A percentile compares a stretch with the other conserved stretches of the same genome.
Conservation (phyloP, 2,329 filamentous ascomycete species). For the Colletotrichum sojae region DNA sequence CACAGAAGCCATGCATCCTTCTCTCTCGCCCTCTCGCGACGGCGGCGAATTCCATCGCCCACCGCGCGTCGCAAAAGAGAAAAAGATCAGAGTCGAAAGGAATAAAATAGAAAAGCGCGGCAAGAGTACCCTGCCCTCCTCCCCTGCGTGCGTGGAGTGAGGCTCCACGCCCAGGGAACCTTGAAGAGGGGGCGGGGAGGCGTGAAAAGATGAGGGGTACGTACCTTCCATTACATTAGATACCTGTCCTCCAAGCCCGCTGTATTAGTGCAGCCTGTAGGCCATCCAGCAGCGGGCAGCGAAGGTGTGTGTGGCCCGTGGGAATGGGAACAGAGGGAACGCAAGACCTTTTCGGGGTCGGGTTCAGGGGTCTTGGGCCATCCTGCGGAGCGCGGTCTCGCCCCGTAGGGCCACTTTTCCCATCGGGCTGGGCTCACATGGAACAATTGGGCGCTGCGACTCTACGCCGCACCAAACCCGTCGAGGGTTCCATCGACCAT, state of each 20-base stretch:
- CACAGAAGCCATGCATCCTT: no score
- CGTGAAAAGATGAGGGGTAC: not conserved
- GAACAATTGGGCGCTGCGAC: slow-evolving; percentile 7
- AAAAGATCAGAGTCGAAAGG: not conserved
- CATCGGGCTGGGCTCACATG: slow-evolving; percentile 18
- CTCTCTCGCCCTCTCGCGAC: no score
- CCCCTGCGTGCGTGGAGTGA: slow-evolving; percentile 7
- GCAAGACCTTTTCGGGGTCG: not conserved
- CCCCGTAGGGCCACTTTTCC: slow-evolving; percentile 30
- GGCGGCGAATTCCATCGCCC: no score
- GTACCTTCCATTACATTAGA: no score
- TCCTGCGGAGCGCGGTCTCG: not conserved
- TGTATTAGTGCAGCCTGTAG: no score
- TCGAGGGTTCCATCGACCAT: no score
- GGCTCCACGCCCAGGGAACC: slow-evolving; percentile 26
- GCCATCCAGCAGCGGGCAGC: not conserved
- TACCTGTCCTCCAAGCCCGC: no score
- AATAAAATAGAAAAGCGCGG: not conserved
- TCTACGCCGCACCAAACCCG: not conserved
- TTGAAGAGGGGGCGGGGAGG: slow-evolving; percentile 13
- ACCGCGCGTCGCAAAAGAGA: not conserved
- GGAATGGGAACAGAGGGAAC: not conserved
- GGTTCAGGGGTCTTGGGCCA: slow-evolving; percentile 18
- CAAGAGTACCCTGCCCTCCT: not conserved
- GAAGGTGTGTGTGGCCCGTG: not conserved